A percentile compares a stretch with the other conserved stretches of the same genome.
These are phyloP conservation scores for Boletellus deceptivus DNA, from an alignment of 1,284 basidiomycete genomes.

Conservation along the genomic window DNA sequence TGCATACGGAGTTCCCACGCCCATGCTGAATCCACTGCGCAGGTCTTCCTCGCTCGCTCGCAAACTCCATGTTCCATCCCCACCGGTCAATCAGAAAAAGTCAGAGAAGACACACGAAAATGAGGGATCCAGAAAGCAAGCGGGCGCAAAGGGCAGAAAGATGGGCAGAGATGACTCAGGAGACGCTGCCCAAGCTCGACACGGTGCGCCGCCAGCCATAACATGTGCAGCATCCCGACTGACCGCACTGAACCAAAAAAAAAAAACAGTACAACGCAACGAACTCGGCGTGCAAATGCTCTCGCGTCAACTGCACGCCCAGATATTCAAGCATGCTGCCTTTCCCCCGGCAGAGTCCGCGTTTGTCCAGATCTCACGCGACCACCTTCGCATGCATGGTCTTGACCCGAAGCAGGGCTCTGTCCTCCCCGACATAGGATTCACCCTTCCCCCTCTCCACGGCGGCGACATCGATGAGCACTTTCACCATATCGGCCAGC, in stretches of 20 bases:
- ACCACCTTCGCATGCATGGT: conserved; percentile 78
- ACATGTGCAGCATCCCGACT: neutral
- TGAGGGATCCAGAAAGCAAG: neutral
- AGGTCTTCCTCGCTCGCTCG: conserved; percentile 17
- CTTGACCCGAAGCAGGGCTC: conserved; percentile 82
- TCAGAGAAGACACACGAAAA: neutral
- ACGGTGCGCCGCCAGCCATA: conserved; percentile 7
- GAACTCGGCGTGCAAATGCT: conserved; percentile 92
- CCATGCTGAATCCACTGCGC: conserved; percentile 19
- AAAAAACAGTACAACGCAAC: conserved; percentile 65
- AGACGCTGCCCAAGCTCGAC: neutral
- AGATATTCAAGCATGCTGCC: conserved; percentile 76
- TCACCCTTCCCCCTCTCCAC: conserved; percentile 83
- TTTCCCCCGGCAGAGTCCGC: conserved; percentile 62
- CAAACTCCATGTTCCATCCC: conserved; percentile 12
- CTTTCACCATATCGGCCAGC: conserved; percentile 78
- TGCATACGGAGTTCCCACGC: conserved; percentile 9
- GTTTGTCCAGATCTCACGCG: conserved; percentile 73
- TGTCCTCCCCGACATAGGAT: conserved; percentile 72
- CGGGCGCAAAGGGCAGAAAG: conserved; percentile 3
- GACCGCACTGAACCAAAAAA: neutral
- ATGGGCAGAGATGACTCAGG: neutral
- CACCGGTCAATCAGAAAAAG: conserved; percentile 13
- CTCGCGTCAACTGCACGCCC: conserved; percentile 73
- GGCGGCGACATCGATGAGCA: conserved; percentile 86